Base-by-base conservation (phyloP, 805 yeast species). In the Candida pseudofarinosa region DNA sequence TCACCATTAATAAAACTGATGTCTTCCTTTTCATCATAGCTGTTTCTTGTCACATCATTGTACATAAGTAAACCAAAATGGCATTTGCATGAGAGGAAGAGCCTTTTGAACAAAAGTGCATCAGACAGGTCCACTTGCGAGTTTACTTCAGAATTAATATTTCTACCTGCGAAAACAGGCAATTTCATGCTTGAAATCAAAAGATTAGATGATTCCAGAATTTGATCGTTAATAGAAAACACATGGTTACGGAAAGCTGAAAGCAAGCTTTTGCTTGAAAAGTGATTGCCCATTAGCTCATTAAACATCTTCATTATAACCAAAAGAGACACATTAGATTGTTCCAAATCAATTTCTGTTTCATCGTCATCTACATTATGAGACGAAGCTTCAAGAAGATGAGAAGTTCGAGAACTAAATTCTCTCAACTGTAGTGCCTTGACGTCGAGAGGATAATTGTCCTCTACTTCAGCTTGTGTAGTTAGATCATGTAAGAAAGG, bases 361-460 rank as follows among this genome's bases (percentile, higher is more conserved):
- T 7, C 15, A 32, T 32, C 34, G 6, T 32, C 34, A 6, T n/a
- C 14, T 6, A 32, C 15, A 18, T 54, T 60, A 4, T 52, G 50
- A 10, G 73, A 64, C 1, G 88, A 81, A 1, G 86, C 87, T 52
- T 80, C 86, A 41, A 83, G 69, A 40, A 83, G 62, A 57, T 83
- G 86, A 0, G 87, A 80, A 0, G 88, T 81, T 57, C 90, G 68
- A 42, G 84, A 83, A 1, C 85, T 77, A 38, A 83, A 65, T 33
- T 77, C 76, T 44, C 83, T 71, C 44, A 82, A 59, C 51, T 81
- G 81, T 4, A 80, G 58, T 1, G 80, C 83, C 49, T 70, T 73
- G 37, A 80, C 63, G 5, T 61, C 59, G 0, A 61, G 50, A 26
- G 52, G 47, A 10, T 47, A 45, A 6, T 43, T 43, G 10, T 58